Base-by-base conservation (phyloP, 805 yeast genomes). In the Grigorovia yakushimaensis region DNA sequence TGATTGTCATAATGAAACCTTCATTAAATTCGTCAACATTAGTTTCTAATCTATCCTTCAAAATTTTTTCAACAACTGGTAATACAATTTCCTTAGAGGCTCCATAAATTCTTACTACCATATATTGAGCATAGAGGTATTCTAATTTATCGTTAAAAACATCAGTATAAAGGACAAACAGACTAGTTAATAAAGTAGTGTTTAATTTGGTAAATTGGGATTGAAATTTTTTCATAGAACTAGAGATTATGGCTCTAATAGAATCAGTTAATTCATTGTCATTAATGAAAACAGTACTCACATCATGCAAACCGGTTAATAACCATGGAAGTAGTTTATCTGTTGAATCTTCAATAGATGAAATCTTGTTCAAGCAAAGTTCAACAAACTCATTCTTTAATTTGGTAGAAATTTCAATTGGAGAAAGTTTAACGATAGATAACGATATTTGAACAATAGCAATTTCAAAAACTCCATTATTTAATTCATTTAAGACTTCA, bases 71-170 rank as follows among this genome's bases (percentile, higher is more conserved):
- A 8, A 67, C 39, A 0, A 56, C 48, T 7, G 48, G 44, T 9
- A 47, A 37, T 15, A 68, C 30, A 10, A 22, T 20, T 0, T 42
- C 47, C 0, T 52, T 47, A 2, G 46, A 35, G 2, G 58, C 44
- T 15, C 61, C 64, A 5, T 39, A 24, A 10, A 53, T 52, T 52
- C 72, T 59, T 3, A 68, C 45, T 2, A 64, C 61, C 44, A 68
- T 48, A 45, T 68, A 71, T 23, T 70, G 62, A 1, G 71, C 64
- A 49, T 61, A 60, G 13, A 67, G 45, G 50, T 57, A 63, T 39
- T 57, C 63, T 9, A 62, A 39, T 5, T 54, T 51, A 7, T 47
- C 53, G 2, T 53, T 43, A 17, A 43, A 55, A 1, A 49, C 36
- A 0, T 47, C 20, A 1, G 62, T 51, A 33, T 59, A 51, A 1